A percentile compares a stretch with the other conserved stretches of the same genome.
Evolutionary conservation across 495 filamentous ascomycete species (phyloP).

Genomic region (Penicillium roqueforti): DNA sequence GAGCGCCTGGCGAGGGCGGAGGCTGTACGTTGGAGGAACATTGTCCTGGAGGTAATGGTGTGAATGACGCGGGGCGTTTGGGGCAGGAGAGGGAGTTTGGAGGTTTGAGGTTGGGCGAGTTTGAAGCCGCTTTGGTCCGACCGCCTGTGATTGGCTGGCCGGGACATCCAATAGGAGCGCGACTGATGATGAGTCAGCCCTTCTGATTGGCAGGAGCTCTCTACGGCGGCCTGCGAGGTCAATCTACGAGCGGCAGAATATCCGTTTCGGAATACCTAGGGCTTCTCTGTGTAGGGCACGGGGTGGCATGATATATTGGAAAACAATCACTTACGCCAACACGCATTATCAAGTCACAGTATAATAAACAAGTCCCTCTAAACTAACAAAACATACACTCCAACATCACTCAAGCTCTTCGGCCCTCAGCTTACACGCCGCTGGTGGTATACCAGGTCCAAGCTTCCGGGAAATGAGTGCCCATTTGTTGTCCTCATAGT

Average conservation of each 20-base stretch:
- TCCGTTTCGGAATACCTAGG: slow-evolving; percentile 28
- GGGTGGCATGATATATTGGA: background rate
- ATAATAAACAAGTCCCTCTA: background rate
- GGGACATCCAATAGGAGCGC: slow-evolving; percentile 9
- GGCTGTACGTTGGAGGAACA: slow-evolving; percentile 82
- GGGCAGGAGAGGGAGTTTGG: slow-evolving; percentile 34
- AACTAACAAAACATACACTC: background rate
- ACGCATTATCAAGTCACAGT: background rate
- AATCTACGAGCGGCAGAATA: slow-evolving; percentile 6
- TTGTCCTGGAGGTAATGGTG: slow-evolving; percentile 43
- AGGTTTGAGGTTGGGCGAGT: slow-evolving; percentile 42
- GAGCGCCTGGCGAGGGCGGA: slow-evolving; percentile 67
- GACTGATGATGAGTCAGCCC: slow-evolving; percentile 34
- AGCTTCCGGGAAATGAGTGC: slow-evolving; percentile 82
- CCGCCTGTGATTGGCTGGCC: slow-evolving; percentile 21
- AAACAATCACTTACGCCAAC: background rate
- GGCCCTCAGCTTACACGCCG: slow-evolving; percentile 79
- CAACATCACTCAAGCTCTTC: background rate
- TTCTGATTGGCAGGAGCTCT: slow-evolving; percentile 34
- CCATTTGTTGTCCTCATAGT: slow-evolving; percentile 91
- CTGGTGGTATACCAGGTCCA: slow-evolving; percentile 77
- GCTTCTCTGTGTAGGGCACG: slow-evolving; percentile 23
- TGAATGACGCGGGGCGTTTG: slow-evolving; percentile 23
- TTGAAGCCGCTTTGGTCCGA: slow-evolving; percentile 48
- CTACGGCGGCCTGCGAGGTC: slow-evolving; percentile 18